phyloP scores from a whole-genome alignment of 371 early-diverging fungal genomes.

The Fennellomyces sp. region DNA sequence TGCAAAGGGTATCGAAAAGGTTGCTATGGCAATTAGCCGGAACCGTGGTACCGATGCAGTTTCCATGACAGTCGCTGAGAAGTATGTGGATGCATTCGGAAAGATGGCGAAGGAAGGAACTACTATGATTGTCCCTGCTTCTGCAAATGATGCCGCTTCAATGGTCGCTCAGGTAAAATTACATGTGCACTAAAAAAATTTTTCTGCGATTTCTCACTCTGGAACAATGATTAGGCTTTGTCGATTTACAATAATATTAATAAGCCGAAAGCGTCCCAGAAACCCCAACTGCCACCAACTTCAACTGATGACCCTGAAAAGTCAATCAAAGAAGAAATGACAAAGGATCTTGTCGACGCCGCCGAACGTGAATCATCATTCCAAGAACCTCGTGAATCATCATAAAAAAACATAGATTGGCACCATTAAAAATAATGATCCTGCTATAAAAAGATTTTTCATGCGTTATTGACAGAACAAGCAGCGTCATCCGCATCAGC shows the following conservation, averaged over 20 bases:
- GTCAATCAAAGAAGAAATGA: constrained; percentile 36
- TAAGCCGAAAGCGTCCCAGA: constrained; percentile 25
- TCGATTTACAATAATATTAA: constrained; percentile 56
- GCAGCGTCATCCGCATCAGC: neutral
- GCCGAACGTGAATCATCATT: constrained; percentile 28
- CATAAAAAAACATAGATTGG: neutral
- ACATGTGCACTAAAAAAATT: neutral
- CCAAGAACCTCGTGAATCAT: constrained; percentile 17
- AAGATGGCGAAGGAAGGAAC: constrained; percentile 92
- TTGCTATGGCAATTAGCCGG: constrained; percentile 78
- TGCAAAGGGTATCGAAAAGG: constrained; percentile 78
- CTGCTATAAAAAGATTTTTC: neutral
- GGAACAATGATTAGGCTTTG: constrained; percentile 36
- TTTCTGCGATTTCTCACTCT: neutral
- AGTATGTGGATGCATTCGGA: constrained; percentile 95
- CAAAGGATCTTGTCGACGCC: constrained; percentile 35
- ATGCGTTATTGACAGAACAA: neutral
- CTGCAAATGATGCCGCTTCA: constrained; percentile 78
- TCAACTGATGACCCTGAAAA: constrained; percentile 5
- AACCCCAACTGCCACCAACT: neutral
- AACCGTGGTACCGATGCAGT: constrained; percentile 85
- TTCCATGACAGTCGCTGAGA: constrained; percentile 93
- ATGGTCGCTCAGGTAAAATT: constrained; percentile 80
- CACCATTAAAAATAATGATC: neutral
- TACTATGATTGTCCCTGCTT: constrained; percentile 91